phyloP scores from a whole-genome alignment of 2,329 filamentous ascomycete genomes.

The Xylariomycetidae sp. region DNA sequence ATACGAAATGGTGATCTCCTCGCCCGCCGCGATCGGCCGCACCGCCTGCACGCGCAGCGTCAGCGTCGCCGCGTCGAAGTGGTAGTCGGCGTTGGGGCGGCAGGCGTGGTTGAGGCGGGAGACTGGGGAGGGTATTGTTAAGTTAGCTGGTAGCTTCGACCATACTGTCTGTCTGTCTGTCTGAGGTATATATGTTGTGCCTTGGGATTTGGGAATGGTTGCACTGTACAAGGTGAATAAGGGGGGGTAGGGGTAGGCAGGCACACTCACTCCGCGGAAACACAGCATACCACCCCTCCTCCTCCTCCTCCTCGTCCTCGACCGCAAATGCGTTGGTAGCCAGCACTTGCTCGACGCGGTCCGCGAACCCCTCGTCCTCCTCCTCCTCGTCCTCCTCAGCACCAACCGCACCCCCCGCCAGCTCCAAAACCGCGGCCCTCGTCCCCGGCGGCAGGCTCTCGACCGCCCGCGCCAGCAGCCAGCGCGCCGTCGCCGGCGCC shows the following conservation, averaged over 20 bases:
- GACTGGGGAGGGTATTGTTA: conserved; percentile 14
- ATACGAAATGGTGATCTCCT: conserved; percentile 39
- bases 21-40: conserved; percentile 33
- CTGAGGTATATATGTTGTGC: no score
- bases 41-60: conserved; percentile 34
- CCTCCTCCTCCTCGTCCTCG: conserved; percentile 8
- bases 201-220: no score
- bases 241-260: background rate
- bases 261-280: conserved; percentile 30
- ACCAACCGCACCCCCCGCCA: conserved; percentile 34
- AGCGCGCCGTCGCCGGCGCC: conserved; percentile 16
- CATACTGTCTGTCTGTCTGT: no score
- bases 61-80: conserved; percentile 32
- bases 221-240: background rate
- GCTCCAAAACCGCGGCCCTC: conserved; percentile 26
- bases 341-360: conserved; percentile 25
- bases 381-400: conserved; percentile 15
- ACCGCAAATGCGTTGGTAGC: no score
- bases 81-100: conserved; percentile 38
- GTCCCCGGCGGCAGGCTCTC: conserved; percentile 25
- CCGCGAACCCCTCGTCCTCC: conserved; percentile 17
- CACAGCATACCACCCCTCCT: conserved; percentile 28
- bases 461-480: conserved; percentile 27
- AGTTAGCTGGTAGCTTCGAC: background rate
- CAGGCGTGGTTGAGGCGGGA: conserved; percentile 41